phyloP scores from a whole-genome alignment of 768 basidiomycete species.

The Galerina sulciceps region DNA sequence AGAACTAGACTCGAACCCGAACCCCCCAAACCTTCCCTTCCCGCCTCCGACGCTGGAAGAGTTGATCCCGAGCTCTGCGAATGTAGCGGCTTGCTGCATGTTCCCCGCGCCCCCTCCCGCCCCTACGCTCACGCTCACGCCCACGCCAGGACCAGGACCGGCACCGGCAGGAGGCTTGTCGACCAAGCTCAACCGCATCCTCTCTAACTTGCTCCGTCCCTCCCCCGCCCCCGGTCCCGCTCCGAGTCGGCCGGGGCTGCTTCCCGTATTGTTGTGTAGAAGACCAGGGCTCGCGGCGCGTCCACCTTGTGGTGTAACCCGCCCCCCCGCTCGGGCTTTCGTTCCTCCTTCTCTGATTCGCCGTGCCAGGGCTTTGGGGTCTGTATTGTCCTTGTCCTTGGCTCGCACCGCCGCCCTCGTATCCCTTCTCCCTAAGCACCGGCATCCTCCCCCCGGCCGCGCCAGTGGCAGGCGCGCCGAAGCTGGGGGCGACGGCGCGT shows the following conservation, averaged over 20 bases:
- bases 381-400: no score
- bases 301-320: constrained; percentile 8
- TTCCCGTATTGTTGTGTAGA: background rate
- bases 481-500: background rate
- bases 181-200: constrained; percentile 23
- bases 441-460: background rate
- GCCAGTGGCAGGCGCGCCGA: constrained; percentile 19
- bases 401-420: no score
- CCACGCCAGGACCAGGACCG: no score
- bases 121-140: no score
- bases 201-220: constrained; percentile 18
- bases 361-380: no score
- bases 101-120: no score
- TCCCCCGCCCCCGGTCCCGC: constrained; percentile 8
- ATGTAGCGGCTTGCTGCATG: no score
- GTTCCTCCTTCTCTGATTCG: constrained; percentile 10
- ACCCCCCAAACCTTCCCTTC: no score
- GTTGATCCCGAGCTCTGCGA: no score
- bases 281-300: constrained; percentile 11
- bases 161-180: constrained; percentile 10
- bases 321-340: constrained; percentile 22
- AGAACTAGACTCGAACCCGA: no score
- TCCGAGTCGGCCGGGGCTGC: background rate
- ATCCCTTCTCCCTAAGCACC: no score
- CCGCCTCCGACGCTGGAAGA: no score